Evolutionary conservation across 495 filamentous ascomycete species (phyloP).

Genomic region (Alectoria sarmentosa): DNA sequence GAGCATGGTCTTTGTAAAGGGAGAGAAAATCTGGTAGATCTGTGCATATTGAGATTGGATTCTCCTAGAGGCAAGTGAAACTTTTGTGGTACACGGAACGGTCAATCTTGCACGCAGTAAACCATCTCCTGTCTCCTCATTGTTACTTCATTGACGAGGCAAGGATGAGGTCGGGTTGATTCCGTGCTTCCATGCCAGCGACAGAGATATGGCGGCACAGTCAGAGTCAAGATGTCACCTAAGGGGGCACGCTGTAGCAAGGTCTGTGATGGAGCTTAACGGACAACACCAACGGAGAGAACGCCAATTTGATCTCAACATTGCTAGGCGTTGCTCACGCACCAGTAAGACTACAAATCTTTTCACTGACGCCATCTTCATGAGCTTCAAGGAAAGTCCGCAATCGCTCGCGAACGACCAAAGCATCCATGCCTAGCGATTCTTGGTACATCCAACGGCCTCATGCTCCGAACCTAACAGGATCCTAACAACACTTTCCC

Average conservation of each 20-base stretch:
- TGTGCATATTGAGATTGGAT: neutral
- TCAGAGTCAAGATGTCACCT: neutral
- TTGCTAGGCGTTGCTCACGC: neutral
- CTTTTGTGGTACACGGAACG: neutral
- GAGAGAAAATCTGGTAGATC: neutral
- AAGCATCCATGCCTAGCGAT: neutral
- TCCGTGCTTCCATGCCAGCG: neutral
- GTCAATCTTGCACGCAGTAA: neutral
- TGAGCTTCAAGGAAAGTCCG: neutral
- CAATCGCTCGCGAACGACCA: neutral
- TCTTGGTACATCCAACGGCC: neutral
- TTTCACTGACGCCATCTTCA: neutral
- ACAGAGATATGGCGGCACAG: neutral
- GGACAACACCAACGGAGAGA: neutral
- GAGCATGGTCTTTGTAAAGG: neutral
- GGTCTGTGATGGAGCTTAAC: neutral
- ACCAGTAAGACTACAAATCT: neutral
- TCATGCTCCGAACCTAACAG: neutral
- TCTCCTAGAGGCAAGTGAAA: too few relatives aligned
- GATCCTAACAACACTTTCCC: constrained; percentile 76
- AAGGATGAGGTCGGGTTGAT: neutral
- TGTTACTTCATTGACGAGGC: neutral
- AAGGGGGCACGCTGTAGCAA: neutral
- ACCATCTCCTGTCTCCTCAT: neutral
- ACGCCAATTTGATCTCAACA: neutral